Percentiles rank a stretch among this genome's conserved stretches.
Conservation (phyloP, 2,329 filamentous ascomycete species). For the Pestalotiopsis sp. region DNA sequence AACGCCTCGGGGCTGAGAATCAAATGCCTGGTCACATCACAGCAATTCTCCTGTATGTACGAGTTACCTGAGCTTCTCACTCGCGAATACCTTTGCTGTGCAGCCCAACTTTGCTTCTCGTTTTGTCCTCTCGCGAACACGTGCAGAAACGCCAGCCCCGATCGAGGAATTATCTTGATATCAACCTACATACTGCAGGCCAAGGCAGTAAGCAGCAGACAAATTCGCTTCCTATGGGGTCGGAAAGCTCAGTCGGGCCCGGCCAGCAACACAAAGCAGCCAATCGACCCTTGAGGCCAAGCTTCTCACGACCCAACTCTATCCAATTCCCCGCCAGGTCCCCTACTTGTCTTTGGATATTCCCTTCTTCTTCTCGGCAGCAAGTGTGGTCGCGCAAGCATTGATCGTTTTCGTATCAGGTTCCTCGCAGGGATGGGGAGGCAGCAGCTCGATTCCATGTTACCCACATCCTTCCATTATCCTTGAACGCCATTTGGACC, state of each 20-base stretch:
- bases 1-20: conserved; percentile 6
- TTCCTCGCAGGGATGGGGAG: neutral
- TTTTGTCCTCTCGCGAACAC: neutral
- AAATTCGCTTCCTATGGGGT: neutral
- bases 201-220: neutral
- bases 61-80: neutral
- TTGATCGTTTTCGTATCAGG: neutral
- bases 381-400: neutral
- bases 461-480: neutral
- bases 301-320: neutral
- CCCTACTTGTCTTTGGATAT: neutral
- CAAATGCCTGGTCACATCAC: neutral
- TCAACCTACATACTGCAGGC: neutral
- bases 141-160: neutral
- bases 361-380: neutral
- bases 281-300: neutral
- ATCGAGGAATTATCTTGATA: neutral
- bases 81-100: neutral
- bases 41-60: neutral
- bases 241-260: neutral
- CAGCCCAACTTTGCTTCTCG: conserved; percentile 1
- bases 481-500: neutral
- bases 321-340: neutral
- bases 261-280: neutral
- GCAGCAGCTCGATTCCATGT: neutral